Conservation (phyloP, 345 rosid genomes). For the Eucalyptus leucophloia region DNA sequence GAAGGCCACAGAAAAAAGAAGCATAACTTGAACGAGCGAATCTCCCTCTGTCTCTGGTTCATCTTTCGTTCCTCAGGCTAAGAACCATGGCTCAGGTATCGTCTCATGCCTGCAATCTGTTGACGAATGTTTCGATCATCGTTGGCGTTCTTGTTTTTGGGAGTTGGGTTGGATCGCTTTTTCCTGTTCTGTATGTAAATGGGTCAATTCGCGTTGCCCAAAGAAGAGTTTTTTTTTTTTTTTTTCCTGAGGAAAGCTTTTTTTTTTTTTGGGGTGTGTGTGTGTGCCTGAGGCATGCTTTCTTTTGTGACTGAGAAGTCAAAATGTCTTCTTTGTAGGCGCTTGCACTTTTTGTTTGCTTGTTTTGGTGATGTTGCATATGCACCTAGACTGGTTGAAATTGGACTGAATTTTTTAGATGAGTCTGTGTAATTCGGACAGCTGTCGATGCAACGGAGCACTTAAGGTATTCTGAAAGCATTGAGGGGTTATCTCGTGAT, state of each 20-base stretch:
- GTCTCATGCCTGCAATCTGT: not conserved
- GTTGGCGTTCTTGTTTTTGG: not conserved
- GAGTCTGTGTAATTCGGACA: not conserved
- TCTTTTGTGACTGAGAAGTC: not conserved
- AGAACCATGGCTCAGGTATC: not conserved
- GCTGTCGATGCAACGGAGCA: too few relatives aligned
- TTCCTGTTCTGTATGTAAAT: not conserved
- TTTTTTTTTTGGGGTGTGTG: too few relatives aligned
- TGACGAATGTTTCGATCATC: not conserved
- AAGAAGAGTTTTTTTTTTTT: not conserved
- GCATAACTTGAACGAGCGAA: not conserved
- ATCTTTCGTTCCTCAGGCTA: not conserved
- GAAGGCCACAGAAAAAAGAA: not conserved
- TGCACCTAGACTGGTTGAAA: not conserved
- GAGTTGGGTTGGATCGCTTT: not conserved
- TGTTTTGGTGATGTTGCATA: not conserved
- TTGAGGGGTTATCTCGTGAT: not conserved
- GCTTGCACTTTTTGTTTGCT: not conserved
- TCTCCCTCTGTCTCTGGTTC: not conserved
- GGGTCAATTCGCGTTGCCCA: not conserved
- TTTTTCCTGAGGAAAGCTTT: not conserved
- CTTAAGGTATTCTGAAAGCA: not conserved
- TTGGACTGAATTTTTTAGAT: not conserved
- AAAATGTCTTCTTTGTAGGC: not conserved
- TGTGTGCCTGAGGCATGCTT: not conserved